Evolutionary conservation across 805 yeast genomes (phyloP).

Genomic region (Komagataella kurtzmanii): DNA sequence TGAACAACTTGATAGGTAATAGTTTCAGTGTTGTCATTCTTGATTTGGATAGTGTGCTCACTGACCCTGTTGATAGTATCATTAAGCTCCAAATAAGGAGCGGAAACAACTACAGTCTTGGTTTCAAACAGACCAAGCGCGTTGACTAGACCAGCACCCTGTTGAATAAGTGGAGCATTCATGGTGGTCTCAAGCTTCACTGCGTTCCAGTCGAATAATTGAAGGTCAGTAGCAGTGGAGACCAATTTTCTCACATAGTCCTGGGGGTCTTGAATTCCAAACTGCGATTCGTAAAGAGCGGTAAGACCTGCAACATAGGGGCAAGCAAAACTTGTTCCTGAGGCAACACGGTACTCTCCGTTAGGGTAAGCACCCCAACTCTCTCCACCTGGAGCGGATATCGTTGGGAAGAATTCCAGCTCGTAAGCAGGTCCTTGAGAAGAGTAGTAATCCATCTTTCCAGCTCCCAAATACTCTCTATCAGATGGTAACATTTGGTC

Average conservation of each 20-base stretch:
- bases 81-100: constrained; percentile 4
- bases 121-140: constrained; percentile 6
- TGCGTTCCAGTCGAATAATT: neutral
- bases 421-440: constrained; percentile 11
- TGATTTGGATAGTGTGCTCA: constrained; percentile 5
- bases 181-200: neutral
- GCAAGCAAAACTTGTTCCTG: constrained; percentile 10
- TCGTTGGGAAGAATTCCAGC: constrained; percentile 7
- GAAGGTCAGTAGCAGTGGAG: constrained; percentile 2
- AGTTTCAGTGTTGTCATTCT: constrained; percentile 4
- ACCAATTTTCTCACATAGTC: constrained; percentile 3
- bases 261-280: constrained; percentile 1
- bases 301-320: constrained; percentile 9
- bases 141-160: constrained; percentile 9
- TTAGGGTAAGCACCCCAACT: constrained; percentile 5
- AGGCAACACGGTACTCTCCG: constrained; percentile 2
- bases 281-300: constrained; percentile 5
- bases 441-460: constrained; percentile 6
- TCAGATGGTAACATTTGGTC: neutral
- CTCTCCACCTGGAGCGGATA: constrained; percentile 10
- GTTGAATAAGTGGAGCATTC: constrained; percentile 8
- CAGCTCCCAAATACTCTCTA: constrained; percentile 4
- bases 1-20: constrained; percentile 3
- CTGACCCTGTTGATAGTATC: constrained; percentile 6
- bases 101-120: constrained; percentile 4